phyloP scores from a whole-genome alignment of 345 rosid genomes.

The Hypericum perforatum region DNA sequence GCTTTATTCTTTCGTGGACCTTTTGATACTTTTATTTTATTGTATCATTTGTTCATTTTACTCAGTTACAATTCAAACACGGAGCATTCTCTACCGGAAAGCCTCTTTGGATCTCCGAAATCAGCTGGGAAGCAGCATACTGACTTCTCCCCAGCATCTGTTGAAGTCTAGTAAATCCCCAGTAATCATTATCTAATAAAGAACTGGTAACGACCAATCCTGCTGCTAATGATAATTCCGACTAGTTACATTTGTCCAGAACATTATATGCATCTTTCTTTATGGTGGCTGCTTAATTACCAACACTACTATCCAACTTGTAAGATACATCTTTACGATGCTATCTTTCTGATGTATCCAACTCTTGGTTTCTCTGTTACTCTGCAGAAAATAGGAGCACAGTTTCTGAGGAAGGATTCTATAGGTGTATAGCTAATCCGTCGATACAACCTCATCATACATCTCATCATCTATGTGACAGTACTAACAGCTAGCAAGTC shows the following conservation, averaged over 20 bases:
- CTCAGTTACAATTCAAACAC: constrained; percentile 26
- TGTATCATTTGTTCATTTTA: not conserved
- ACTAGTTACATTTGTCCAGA: constrained; percentile 16
- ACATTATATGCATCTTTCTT: constrained; percentile 9
- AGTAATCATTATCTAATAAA: constrained; percentile 21
- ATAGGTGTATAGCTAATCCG: constrained; percentile 32
- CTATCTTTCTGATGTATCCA: no score
- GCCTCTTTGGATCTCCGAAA: constrained; percentile 47
- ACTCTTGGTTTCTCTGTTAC: no score
- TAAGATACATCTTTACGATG: no score
- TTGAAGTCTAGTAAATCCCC: constrained; percentile 25
- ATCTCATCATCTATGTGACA: constrained; percentile 31
- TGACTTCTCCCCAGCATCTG: constrained; percentile 11
- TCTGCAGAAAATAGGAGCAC: no score
- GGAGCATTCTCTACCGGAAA: constrained; percentile 46
- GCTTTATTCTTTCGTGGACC: not conserved
- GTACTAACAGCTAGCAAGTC: constrained; percentile 35
- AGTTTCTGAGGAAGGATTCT: not conserved
- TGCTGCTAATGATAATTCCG: constrained; percentile 20
- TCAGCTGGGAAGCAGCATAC: constrained; percentile 20
- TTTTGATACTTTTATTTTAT: no score
- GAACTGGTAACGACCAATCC: constrained; percentile 21
- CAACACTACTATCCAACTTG: no score
- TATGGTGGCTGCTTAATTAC: not conserved
- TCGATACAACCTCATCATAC: constrained; percentile 20